Conservation (phyloP, 768 basidiomycete genomes). For the Rhizopogon vulgaris region DNA sequence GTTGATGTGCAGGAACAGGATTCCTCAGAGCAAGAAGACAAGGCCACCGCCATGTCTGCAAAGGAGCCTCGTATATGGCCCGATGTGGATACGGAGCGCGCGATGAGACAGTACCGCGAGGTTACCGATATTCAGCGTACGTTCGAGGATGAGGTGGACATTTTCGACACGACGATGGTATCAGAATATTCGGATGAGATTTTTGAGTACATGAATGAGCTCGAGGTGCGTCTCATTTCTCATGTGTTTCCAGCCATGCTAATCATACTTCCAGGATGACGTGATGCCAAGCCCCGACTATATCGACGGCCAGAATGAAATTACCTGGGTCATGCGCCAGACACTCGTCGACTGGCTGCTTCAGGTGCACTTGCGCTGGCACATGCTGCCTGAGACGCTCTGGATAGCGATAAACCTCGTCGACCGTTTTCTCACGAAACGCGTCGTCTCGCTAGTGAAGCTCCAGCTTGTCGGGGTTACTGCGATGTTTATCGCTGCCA, state of each 20-base stretch:
- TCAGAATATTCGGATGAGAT: constrained; percentile 99
- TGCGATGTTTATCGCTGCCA: constrained; percentile 98
- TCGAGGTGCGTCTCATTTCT: constrained; percentile 60
- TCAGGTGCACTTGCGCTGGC: constrained; percentile 96
- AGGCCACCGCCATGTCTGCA: constrained; percentile 22
- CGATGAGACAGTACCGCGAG: constrained; percentile 50
- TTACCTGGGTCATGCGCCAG: constrained; percentile 91
- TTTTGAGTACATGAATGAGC: constrained; percentile 89
- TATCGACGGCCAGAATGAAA: constrained; percentile 90
- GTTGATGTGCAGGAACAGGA: constrained; percentile 39
- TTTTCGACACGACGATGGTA: constrained; percentile 84
- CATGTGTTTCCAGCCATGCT: constrained; percentile 12
- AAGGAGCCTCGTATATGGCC: constrained; percentile 62
- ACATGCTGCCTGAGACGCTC: constrained; percentile 97
- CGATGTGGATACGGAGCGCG: constrained; percentile 60
- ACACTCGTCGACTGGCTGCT: constrained; percentile 97
- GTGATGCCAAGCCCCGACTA: constrained; percentile 91
- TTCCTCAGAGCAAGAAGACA: constrained; percentile 34
- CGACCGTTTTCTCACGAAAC: constrained; percentile 85
- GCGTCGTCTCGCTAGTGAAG: constrained; percentile 83
- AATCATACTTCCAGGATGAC: constrained; percentile 46
- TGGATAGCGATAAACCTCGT: constrained; percentile 99
- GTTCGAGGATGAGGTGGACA: constrained; percentile 68
- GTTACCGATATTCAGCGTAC: constrained; percentile 56
- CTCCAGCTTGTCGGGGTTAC: constrained; percentile 96